Evolutionary conservation across 805 yeast species (phyloP).

Genomic region (Saccharomycopsis malanga): DNA sequence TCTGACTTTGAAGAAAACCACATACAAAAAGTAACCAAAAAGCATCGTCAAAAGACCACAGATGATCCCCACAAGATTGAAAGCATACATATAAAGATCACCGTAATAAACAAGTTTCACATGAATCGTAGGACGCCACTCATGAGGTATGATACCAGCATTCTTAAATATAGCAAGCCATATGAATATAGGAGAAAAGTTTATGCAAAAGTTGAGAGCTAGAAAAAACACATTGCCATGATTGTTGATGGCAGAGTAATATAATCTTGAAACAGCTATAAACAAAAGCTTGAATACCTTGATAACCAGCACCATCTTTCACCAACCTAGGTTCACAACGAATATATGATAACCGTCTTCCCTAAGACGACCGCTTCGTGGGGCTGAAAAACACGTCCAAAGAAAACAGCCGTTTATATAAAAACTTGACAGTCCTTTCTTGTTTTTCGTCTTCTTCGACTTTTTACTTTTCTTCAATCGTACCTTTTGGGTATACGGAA

Average conservation of each 20-base stretch:
- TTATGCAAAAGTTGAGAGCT: constrained; percentile 38
- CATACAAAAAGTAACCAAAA: constrained; percentile 10
- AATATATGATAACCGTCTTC: too few relatives aligned
- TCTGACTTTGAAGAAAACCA: constrained; percentile 10
- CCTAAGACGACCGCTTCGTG: too few relatives aligned
- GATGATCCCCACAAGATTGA: constrained; percentile 18
- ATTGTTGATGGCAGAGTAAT: constrained; percentile 5
- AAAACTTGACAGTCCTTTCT: too few relatives aligned
- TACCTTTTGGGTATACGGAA: too few relatives aligned
- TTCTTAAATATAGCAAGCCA: constrained; percentile 55
- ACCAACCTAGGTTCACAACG: not conserved
- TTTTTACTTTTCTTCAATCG: too few relatives aligned
- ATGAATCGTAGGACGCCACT: constrained; percentile 46
- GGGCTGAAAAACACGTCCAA: too few relatives aligned
- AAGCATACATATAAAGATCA: constrained; percentile 36
- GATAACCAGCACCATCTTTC: not conserved
- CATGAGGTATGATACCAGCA: constrained; percentile 50
- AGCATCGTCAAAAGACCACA: constrained; percentile 21
- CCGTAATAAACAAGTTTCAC: constrained; percentile 38
- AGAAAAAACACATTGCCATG: constrained; percentile 31
- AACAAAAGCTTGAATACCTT: constrained; percentile 1
- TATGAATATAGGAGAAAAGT: constrained; percentile 45
- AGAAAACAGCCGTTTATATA: too few relatives aligned
- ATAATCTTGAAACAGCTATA: constrained; percentile 11
- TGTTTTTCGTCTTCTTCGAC: too few relatives aligned